Evolutionary conservation across 2,329 filamentous ascomycete species (phyloP), one percentile per base, ranked within the genome.

Genomic region (Aspergillus luchuensis): DNA sequence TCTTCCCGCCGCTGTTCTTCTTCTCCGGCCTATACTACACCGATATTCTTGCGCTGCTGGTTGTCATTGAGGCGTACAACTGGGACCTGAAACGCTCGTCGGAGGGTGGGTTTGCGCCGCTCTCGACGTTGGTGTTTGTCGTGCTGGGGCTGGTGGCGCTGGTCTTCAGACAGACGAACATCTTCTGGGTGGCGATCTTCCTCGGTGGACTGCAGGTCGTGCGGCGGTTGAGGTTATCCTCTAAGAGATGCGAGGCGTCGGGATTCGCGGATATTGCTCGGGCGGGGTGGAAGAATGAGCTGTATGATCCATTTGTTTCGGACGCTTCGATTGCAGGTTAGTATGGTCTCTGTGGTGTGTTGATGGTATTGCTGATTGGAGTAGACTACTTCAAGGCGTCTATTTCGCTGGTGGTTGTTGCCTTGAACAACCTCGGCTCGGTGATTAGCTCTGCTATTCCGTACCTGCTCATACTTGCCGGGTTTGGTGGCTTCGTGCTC

Each of bases 1-100:
- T 97, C 0, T 97, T 98, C 63, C 95, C 95, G 0, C 86, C 93
- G 0, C 75, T 99, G 0, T 97, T 97, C 82, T 99, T 99, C 83
- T 99, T 99, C 76, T 95, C 92, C 0, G 92, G 87, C 0, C 81
- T 99, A 7, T 99, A 96, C 76, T 99, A 99, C 75, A 99, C 95
- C 0, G 95, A 99, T 74, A 85, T 97, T 2, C 82, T 91, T 54
- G 96, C 94, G 0, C 91, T 92, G 0, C 80, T 91, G 7, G 83
- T 87, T 1, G 91, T 97, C 0, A 78, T 97, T 8, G 73, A 87
- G 2, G 86, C 87, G 1, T 95, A 93, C 71, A 79, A 84, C 45
- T 77, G 76, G 67, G 79, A 80, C 52, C 67, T 83, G 28, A 71
- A 78, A 55, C 76, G 74, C 50, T 68, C 67, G 23, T 61, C 63